Evolutionary conservation across 345 rosid genomes (phyloP), one percentile per base, ranked within the genome.

Genomic region (Populus deltoides): DNA sequence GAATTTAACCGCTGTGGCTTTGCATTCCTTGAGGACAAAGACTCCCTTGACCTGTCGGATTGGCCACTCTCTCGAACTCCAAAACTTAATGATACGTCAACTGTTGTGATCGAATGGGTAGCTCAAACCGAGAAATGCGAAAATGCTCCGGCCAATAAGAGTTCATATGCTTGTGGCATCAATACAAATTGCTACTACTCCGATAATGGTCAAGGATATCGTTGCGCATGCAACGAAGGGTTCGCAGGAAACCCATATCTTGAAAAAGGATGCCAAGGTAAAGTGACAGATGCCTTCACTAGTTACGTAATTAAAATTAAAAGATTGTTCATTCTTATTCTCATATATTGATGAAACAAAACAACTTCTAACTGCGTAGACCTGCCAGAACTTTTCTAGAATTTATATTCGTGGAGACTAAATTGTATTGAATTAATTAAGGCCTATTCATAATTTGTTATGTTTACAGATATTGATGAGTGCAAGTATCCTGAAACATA

Each of bases 161-260:
- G 29, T 11, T 6, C 45, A 29, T 76, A 55, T 24, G 80, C 68
- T 18, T 81, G 83, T 72, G 51, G 80, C 3, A 7, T 0, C 0
- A 71, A 81, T 43, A 16, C 80, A 17, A 10, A 43, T 4, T 79
- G 74, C 27, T 4, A 10, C 15, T 43, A 74, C 49, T 68, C 78
- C 11, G 2, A 68, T 2, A 74, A 68, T 61, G 74, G 22, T 16
- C 8, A 2, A 36, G 78, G 78, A 10, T 74, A 74, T 33, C 70
- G 80, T n/a, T 72, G 83, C 53, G 5, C 4, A 10, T 76, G 80
- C 77, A 39, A 39, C 0, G 5, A n/a, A 6, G 83, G 83, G 36
- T 81, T 81, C 49, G 3, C 4, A 39, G 83, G 83, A 66, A 76
- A 81, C 59, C 83, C 70, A 10, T 76, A 81, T 33, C 80, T 71